These are phyloP conservation scores for Sphaerobolus stellatus DNA, from an alignment of 1,284 basidiomycete species.

Conservation along the genomic window DNA sequence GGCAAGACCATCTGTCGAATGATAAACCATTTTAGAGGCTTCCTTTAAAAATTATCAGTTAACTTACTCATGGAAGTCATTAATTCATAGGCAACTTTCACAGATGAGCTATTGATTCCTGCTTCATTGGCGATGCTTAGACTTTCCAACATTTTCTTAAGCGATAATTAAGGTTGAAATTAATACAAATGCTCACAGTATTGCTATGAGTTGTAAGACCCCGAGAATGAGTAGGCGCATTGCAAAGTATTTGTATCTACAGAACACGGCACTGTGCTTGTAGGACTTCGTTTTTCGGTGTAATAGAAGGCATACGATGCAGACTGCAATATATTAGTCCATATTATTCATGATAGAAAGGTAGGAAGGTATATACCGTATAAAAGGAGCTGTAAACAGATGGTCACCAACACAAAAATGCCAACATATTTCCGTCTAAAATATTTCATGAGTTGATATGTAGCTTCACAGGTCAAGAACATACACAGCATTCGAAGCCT, in stretches of 20 bases:
- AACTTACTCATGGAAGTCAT: constrained; percentile 1
- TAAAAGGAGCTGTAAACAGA: background rate
- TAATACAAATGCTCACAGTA: background rate
- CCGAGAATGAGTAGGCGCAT: background rate
- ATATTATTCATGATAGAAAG: background rate
- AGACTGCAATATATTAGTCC: background rate
- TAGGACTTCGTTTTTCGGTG: background rate
- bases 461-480: background rate
- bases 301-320: background rate
- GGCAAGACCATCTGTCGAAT: constrained; percentile 3
- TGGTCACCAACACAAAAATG: background rate
- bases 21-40: too few species aligned
- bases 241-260: constrained; percentile 1
- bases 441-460: background rate
- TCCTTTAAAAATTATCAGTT: too few species aligned
- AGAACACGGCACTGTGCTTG: background rate
- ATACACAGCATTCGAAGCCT: background rate
- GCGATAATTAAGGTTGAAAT: background rate
- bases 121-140: too few species aligned
- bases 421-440: background rate
- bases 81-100: background rate
- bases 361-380: background rate
- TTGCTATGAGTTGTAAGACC: background rate
- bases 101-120: background rate
- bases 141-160: too few species aligned